phyloP scores from a whole-genome alignment of 2,329 filamentous ascomycete genomes.

The Paraphaeosphaeria sporulosa region DNA sequence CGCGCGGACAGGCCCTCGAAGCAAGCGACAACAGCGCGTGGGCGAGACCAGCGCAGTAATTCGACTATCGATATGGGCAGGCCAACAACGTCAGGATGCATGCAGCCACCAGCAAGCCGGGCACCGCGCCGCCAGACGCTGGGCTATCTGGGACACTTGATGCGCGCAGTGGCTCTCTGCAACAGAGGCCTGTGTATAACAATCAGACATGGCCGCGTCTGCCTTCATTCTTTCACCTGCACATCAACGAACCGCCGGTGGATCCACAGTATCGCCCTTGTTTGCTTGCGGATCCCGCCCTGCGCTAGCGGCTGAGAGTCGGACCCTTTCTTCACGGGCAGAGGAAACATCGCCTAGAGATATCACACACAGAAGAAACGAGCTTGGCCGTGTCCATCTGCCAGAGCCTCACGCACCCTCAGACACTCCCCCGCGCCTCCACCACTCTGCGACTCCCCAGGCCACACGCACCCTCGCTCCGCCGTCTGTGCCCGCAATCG shows the following conservation, averaged over 20 bases:
- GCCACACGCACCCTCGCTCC: background rate
- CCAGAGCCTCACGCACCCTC: slow-evolving; percentile 11
- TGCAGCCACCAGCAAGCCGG: background rate
- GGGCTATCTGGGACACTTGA: too few relatives aligned
- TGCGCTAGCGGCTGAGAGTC: background rate
- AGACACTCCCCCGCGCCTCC: background rate
- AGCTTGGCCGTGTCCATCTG: slow-evolving; percentile 9
- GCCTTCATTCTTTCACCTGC: background rate
- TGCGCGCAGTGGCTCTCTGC: background rate
- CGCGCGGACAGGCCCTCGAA: background rate
- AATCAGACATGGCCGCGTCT: background rate
- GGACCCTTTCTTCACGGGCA: slow-evolving; percentile 1
- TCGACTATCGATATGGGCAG: slow-evolving; percentile 12
- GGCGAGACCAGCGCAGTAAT: slow-evolving; percentile 20
- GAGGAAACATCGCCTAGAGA: background rate
- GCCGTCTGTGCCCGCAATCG: background rate
- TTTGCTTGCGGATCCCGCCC: slow-evolving; percentile 5
- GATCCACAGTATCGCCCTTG: background rate
- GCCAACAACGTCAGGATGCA: background rate
- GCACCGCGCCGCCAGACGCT: background rate
- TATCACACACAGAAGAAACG: slow-evolving; percentile 3
- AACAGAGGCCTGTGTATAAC: background rate
- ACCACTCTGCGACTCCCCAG: background rate
- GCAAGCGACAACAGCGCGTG: slow-evolving; percentile 19
- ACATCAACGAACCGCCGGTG: background rate